These are phyloP conservation scores for Gamsiella multidivaricata DNA, from an alignment of 192 early-diverging fungal species.

Conservation along the genomic window DNA sequence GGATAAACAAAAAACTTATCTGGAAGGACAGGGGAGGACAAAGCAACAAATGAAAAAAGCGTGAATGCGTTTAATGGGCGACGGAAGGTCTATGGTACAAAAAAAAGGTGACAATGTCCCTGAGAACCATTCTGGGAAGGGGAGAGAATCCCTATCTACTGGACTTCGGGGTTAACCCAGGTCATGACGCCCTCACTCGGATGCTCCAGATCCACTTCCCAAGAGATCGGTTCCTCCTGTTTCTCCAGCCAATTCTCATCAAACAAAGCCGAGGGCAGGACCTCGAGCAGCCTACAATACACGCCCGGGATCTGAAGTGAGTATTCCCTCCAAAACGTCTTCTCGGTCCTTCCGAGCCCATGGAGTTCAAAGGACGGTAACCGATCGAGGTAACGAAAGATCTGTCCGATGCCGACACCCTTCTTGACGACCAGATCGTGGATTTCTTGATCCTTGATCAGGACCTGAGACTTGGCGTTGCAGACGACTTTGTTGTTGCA, in stretches of 20 bases:
- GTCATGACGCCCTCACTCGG: too few relatives aligned
- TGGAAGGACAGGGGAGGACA: too few relatives aligned
- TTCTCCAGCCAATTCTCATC: constrained; percentile 46
- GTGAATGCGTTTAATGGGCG: too few relatives aligned
- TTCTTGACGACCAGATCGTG: constrained; percentile 53
- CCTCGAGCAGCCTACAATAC: constrained; percentile 53
- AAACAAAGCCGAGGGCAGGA: constrained; percentile 45
- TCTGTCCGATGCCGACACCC: constrained; percentile 58
- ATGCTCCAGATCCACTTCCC: constrained; percentile 25
- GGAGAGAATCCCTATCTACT: background rate
- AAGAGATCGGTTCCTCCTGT: constrained; percentile 16
- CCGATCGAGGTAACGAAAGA: constrained; percentile 57
- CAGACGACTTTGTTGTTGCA: constrained; percentile 54
- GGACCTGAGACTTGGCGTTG: constrained; percentile 54
- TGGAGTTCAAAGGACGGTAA: constrained; percentile 56
- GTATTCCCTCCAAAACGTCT: constrained; percentile 59
- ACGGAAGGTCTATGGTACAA: too few relatives aligned
- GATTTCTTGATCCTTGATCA: constrained; percentile 49
- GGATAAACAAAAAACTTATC: too few relatives aligned
- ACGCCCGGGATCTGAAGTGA: constrained; percentile 50
- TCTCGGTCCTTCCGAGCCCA: constrained; percentile 38
- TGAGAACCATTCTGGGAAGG: too few relatives aligned
- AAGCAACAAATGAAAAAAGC: too few relatives aligned
- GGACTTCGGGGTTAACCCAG: background rate
- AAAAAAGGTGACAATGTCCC: too few relatives aligned